Evolutionary conservation across 495 filamentous ascomycete species (phyloP).

Genomic region (Wilcoxina mikolae): DNA sequence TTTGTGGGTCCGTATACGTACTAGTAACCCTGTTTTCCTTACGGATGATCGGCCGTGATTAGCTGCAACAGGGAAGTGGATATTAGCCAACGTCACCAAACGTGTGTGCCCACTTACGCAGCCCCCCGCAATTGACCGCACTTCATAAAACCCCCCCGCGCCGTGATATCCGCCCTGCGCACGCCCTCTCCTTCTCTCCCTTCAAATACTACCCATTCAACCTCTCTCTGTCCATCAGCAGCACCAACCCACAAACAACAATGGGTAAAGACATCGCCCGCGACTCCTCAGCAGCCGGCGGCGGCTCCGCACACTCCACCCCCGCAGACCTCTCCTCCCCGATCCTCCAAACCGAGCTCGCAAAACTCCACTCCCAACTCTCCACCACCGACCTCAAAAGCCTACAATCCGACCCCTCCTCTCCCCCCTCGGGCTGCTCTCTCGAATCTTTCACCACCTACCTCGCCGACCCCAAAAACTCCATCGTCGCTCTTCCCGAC

Average conservation of each 20-base stretch:
- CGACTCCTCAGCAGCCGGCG: slow-evolving; percentile 12
- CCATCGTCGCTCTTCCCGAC: slow-evolving; percentile 18
- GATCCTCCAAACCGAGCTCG: slow-evolving; percentile 12
- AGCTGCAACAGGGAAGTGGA: too few species aligned
- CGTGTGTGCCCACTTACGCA: too few species aligned
- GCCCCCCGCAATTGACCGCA: background rate
- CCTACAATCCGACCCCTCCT: slow-evolving; percentile 13
- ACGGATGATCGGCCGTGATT: too few species aligned
- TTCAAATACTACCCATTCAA: background rate
- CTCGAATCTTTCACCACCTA: slow-evolving; percentile 19
- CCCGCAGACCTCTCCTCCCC: slow-evolving; percentile 14
- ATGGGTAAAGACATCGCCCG: slow-evolving; percentile 12
- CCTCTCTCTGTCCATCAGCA: background rate
- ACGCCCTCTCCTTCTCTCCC: background rate
- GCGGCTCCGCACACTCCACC: slow-evolving; percentile 12
- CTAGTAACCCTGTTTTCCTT: too few species aligned
- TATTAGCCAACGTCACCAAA: too few species aligned
- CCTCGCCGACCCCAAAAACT: slow-evolving; percentile 16
- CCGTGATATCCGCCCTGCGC: too few species aligned
- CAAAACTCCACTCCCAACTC: background rate
- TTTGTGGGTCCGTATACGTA: too few species aligned
- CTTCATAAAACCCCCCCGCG: background rate
- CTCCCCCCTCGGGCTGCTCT: slow-evolving; percentile 7
- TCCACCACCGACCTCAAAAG: slow-evolving; percentile 11
- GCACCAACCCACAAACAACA: background rate